These are phyloP conservation scores for Scheffersomyces amazonensis DNA, from an alignment of 805 yeast species.

Conservation along the genomic window DNA sequence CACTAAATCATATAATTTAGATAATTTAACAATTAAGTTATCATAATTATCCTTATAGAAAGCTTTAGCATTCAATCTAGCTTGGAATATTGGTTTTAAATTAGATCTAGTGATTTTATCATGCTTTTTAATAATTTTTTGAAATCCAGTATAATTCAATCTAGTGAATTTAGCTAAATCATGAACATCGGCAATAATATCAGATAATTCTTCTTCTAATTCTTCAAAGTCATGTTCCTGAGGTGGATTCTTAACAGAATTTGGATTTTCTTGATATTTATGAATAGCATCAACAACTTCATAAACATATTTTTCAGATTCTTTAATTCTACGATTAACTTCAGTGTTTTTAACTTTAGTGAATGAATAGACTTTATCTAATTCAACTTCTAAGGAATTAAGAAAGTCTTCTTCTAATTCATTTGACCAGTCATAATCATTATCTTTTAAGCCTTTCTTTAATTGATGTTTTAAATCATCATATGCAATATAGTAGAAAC, in stretches of 20 bases:
- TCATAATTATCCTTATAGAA: constrained; percentile 96
- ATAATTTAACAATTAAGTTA: constrained; percentile 79
- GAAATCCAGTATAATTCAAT: constrained; percentile 95
- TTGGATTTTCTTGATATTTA: constrained; percentile 14
- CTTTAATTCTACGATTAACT: constrained; percentile 79
- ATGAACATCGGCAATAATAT: constrained; percentile 94
- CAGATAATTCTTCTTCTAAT: constrained; percentile 46
- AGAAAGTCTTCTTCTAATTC: constrained; percentile 81
- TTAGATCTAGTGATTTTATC: constrained; percentile 76
- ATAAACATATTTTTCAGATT: constrained; percentile 69
- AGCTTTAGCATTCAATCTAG: constrained; percentile 88
- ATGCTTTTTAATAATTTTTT: constrained; percentile 93
- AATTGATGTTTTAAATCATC: constrained; percentile 85
- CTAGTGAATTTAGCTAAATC: constrained; percentile 93
- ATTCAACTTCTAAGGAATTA: constrained; percentile 69
- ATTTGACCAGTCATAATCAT: constrained; percentile 66
- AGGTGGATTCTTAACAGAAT: constrained; percentile 25
- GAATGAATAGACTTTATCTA: constrained; percentile 91
- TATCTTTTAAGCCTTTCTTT: constrained; percentile 61
- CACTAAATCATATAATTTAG: constrained; percentile 85
- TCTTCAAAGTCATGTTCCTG: constrained; percentile 43
- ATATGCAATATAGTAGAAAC: constrained; percentile 86
- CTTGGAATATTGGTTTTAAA: constrained; percentile 90
- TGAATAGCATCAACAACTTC: constrained; percentile 54
- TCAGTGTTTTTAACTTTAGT: constrained; percentile 86